These are phyloP conservation scores for Microbotryum silenes-acaulis DNA, from an alignment of 1,284 basidiomycete species.

Conservation along the genomic window DNA sequence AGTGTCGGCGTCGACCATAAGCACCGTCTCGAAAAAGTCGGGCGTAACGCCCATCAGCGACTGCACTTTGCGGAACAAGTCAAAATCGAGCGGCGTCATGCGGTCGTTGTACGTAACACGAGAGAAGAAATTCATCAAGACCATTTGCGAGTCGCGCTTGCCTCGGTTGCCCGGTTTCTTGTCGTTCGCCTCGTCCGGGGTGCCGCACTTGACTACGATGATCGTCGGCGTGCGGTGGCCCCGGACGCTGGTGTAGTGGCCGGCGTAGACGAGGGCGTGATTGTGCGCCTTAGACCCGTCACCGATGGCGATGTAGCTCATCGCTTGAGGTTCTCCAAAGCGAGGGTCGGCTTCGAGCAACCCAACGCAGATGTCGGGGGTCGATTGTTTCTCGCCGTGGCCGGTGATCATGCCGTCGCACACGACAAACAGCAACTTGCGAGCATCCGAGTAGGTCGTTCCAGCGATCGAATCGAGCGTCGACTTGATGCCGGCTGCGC, in stretches of 20 bases:
- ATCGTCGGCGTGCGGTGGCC: slow-evolving; percentile 91
- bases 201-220: slow-evolving; percentile 94
- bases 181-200: slow-evolving; percentile 64
- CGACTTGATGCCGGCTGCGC: slow-evolving; percentile 79
- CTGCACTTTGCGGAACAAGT: slow-evolving; percentile 94
- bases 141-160: slow-evolving; percentile 96
- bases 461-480: slow-evolving; percentile 87
- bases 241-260: slow-evolving; percentile 64
- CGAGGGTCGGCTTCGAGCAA: slow-evolving; percentile 87
- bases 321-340: slow-evolving; percentile 86
- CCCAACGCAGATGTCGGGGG: slow-evolving; percentile 91
- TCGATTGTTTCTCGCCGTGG: slow-evolving; percentile 85
- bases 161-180: slow-evolving; percentile 97
- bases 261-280: slow-evolving; percentile 96
- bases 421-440: slow-evolving; percentile 89
- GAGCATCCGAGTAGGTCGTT: slow-evolving; percentile 81
- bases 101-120: slow-evolving; percentile 98
- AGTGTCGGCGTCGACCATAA: slow-evolving; percentile 99
- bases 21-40: slow-evolving; percentile 92
- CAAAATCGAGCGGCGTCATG: slow-evolving; percentile 95
- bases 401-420: slow-evolving; percentile 99
- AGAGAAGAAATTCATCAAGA: slow-evolving; percentile 99
- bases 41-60: slow-evolving; percentile 98
- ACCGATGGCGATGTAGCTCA: slow-evolving; percentile 88
- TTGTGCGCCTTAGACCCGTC: slow-evolving; percentile 83